These are phyloP conservation scores for Cytospora schulzeri DNA, from an alignment of 2,329 filamentous ascomycete species.

Conservation along the genomic window DNA sequence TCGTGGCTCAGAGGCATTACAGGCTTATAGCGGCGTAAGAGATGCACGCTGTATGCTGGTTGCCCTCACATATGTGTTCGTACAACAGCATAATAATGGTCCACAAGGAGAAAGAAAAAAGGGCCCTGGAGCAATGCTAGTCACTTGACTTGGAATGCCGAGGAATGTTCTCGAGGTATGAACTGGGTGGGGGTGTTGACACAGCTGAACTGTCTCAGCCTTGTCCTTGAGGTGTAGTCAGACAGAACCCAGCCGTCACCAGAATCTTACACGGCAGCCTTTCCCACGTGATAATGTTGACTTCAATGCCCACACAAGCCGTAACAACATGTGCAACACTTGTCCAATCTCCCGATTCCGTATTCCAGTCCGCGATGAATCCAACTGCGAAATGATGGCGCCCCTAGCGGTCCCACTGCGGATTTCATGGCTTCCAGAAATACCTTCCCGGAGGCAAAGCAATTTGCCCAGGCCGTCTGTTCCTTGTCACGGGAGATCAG, in stretches of 20 bases:
- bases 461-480: slow-evolving; percentile 4
- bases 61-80: neutral
- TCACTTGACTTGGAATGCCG: neutral
- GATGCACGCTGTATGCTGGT: neutral
- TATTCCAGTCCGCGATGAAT: neutral
- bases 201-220: neutral
- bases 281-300: neutral
- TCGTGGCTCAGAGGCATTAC: neutral
- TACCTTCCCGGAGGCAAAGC: neutral
- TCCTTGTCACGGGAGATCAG: slow-evolving; percentile 9
- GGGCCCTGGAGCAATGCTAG: neutral
- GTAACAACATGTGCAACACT: neutral
- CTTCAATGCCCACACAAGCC: neutral
- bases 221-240: slow-evolving; percentile 9
- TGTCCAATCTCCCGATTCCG: neutral
- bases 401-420: neutral
- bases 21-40: neutral
- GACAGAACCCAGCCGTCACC: neutral
- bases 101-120: too few relatives aligned
- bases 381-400: neutral
- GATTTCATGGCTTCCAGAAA: too few relatives aligned
- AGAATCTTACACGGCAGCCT: neutral
- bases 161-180: neutral
- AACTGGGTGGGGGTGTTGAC: neutral
- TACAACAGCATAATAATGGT: neutral